Evolutionary conservation across 192 early-diverging fungal genomes (phyloP).

Genomic region (Phycomyces nitens): DNA sequence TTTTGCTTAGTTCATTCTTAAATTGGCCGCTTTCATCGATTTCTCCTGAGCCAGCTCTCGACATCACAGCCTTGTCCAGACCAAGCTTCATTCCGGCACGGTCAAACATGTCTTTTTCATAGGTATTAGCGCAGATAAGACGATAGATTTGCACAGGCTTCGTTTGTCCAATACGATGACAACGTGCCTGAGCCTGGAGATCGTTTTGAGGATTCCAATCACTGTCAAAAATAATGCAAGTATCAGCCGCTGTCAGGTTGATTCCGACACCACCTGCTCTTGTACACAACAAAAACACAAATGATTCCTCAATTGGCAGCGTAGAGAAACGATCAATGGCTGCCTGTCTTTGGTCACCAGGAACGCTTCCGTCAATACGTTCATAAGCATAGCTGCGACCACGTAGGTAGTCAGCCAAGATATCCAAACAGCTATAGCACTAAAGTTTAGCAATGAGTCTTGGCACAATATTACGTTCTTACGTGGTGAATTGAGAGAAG

Average conservation of each 20-base stretch:
- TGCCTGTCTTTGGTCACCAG: conserved; percentile 78
- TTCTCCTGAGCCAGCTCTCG: conserved; percentile 38
- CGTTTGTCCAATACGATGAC: conserved; percentile 87
- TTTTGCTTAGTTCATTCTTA: conserved; percentile 61
- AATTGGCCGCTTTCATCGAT: conserved; percentile 40
- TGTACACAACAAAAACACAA: conserved; percentile 85
- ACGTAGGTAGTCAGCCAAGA: conserved; percentile 79
- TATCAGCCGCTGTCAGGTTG: conserved; percentile 86
- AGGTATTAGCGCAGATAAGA: conserved; percentile 82
- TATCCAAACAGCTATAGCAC: conserved; percentile 59
- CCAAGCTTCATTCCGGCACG: conserved; percentile 84
- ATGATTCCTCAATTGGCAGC: conserved; percentile 62
- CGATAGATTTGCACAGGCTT: conserved; percentile 75
- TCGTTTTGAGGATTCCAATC: conserved; percentile 94
- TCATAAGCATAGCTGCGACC: conserved; percentile 71
- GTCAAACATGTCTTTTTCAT: conserved; percentile 90
- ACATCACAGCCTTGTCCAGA: conserved; percentile 73
- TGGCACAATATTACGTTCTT: background rate
- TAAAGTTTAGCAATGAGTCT: background rate
- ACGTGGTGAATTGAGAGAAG: conserved; percentile 82
- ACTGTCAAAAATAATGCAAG: conserved; percentile 81
- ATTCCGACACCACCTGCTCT: conserved; percentile 87
- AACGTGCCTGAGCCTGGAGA: conserved; percentile 78
- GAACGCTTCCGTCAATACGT: conserved; percentile 78
- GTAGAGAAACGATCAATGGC: conserved; percentile 82